phyloP scores from a whole-genome alignment of 164 flowering plant species.

The Saururus chinensis region DNA sequence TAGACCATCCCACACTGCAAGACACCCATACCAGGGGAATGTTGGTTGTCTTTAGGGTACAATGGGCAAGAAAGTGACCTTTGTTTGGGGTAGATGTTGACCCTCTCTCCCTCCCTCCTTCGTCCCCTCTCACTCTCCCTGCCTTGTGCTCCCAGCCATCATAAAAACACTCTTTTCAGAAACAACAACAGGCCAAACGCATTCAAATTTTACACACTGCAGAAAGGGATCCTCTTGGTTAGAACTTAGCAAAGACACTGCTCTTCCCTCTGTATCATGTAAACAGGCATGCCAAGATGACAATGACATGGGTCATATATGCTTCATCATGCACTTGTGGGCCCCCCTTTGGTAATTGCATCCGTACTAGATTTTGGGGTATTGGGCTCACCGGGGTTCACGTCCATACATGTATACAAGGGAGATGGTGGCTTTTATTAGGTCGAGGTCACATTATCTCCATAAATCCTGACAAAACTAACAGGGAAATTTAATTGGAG shows the following conservation, averaged over 20 bases:
- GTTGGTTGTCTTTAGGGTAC: conserved; percentile 6
- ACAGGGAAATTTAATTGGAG: not conserved
- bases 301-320: no score
- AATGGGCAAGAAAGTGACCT: conserved; percentile 4
- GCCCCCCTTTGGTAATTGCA: no score
- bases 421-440: no score
- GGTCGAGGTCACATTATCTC: not conserved
- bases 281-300: no score
- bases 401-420: no score
- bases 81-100: conserved; percentile 3
- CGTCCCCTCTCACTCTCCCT: not conserved
- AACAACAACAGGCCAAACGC: not conserved
- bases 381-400: no score
- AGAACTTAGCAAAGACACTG: not conserved
- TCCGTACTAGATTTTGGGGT: no score
- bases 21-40: conserved; percentile 5
- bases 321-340: no score
- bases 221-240: not conserved
- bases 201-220: not conserved
- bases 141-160: not conserved
- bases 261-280: no score
- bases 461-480: not conserved
- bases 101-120: not conserved
- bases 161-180: not conserved
- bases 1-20: not conserved